Evolutionary conservation across 192 early-diverging fungal genomes (phyloP).

Genomic region (Blastocladiella britannica): DNA sequence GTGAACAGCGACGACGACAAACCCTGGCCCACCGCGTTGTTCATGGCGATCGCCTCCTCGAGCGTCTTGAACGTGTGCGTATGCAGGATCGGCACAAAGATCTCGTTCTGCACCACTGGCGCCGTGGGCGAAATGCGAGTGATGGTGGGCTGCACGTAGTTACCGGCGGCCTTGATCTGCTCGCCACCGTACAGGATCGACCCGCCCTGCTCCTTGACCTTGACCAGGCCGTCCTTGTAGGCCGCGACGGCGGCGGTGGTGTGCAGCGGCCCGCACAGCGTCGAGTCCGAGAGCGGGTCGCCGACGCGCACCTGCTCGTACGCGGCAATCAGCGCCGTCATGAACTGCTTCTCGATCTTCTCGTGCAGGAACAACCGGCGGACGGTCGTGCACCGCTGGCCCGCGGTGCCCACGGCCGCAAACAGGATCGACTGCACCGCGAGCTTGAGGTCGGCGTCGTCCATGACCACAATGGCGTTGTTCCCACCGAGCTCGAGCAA

Average conservation of each 20-base stretch:
- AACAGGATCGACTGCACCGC: constrained; percentile 70
- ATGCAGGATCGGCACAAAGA: constrained; percentile 87
- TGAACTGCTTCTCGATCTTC: constrained; percentile 62
- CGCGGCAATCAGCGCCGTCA: constrained; percentile 54
- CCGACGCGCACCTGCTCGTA: constrained; percentile 75
- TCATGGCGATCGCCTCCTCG: constrained; percentile 65
- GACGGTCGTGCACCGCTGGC: constrained; percentile 87
- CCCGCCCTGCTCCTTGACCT: constrained; percentile 65
- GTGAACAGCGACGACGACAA: constrained; percentile 73
- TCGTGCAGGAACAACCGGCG: constrained; percentile 77
- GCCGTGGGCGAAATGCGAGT: constrained; percentile 55
- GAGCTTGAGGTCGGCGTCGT: constrained; percentile 76
- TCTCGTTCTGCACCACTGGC: constrained; percentile 71
- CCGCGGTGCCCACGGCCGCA: constrained; percentile 88
- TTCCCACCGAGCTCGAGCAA: constrained; percentile 87
- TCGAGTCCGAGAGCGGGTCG: constrained; percentile 57
- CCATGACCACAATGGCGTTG: constrained; percentile 82
- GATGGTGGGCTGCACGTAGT: constrained; percentile 85
- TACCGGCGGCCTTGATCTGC: constrained; percentile 49
- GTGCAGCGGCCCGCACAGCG: constrained; percentile 83
- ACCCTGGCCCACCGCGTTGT: constrained; percentile 81
- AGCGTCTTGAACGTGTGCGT: constrained; percentile 56
- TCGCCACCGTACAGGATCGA: constrained; percentile 67
- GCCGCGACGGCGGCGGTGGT: constrained; percentile 57
- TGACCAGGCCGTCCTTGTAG: constrained; percentile 51